Evolutionary conservation across 225 moss, liverwort and hornwort genomes (phyloP).

Genomic region (Ulota crispa): DNA sequence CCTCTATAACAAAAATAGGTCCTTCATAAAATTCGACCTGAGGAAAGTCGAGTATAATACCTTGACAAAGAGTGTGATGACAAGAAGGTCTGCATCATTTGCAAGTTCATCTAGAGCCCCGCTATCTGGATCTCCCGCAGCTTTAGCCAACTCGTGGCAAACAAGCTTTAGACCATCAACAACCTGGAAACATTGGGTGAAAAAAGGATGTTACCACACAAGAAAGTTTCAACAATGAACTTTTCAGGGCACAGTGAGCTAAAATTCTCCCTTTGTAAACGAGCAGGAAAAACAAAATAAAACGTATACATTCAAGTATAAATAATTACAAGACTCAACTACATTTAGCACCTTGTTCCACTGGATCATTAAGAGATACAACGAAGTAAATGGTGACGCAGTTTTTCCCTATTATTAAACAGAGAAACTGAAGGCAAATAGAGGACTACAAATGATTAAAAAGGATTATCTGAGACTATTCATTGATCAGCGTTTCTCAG

Average conservation of each 20-base stretch:
- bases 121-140: conserved; percentile 82
- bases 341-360: neutral
- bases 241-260: neutral
- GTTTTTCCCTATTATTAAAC: neutral
- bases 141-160: conserved; percentile 93
- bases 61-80: conserved; percentile 81
- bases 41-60: conserved; percentile 27
- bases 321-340: neutral
- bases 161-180: conserved; percentile 93
- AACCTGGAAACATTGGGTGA: conserved; percentile 45
- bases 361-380: neutral
- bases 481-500: neutral
- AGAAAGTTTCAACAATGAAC: neutral
- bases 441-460: neutral
- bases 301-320: neutral
- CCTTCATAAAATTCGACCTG: neutral
- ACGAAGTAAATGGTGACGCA: neutral
- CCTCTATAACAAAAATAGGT: neutral
- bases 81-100: conserved; percentile 84
- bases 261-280: neutral
- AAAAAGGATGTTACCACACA: neutral
- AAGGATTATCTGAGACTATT: neutral
- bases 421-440: neutral
- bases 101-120: conserved; percentile 82
- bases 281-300: neutral